These are phyloP conservation scores for Trypanosoma platydactyli DNA, from an alignment of 208 protist species.

Conservation along the genomic window DNA sequence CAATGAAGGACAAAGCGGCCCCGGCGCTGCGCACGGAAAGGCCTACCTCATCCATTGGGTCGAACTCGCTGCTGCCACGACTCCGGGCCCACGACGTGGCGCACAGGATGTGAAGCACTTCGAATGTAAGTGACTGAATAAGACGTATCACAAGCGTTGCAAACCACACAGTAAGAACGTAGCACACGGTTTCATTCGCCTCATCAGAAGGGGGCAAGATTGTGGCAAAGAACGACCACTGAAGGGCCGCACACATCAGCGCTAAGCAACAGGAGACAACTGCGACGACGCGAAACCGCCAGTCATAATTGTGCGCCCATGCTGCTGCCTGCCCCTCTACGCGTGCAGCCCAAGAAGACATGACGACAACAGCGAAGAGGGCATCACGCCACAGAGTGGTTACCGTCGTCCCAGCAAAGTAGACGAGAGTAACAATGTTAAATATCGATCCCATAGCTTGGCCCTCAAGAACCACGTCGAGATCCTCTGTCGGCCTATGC, in stretches of 20 bases:
- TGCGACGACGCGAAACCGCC: conserved; percentile 15
- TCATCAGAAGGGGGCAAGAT: not conserved
- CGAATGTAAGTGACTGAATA: conserved; percentile 11
- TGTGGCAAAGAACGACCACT: conserved; percentile 74
- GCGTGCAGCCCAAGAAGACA: conserved; percentile 32
- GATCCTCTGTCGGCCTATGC: too few species aligned
- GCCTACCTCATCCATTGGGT: conserved; percentile 55
- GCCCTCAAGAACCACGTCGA: not conserved
- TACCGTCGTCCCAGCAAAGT: not conserved
- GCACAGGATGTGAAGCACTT: conserved; percentile 6
- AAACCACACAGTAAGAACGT: conserved; percentile 44
- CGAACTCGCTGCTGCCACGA: conserved; percentile 19
- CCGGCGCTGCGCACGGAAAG: conserved; percentile 35
- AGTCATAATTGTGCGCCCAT: conserved; percentile 30
- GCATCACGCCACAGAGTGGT: conserved; percentile 13
- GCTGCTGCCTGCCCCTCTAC: conserved; percentile 16
- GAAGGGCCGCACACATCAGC: conserved; percentile 29
- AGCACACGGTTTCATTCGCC: conserved; percentile 33
- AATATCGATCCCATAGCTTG: not conserved
- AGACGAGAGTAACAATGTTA: conserved; percentile 7
- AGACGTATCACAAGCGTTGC: conserved; percentile 25
- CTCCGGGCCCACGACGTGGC: not conserved
- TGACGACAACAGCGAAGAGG: conserved; percentile 17
- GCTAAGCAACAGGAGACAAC: conserved; percentile 9
- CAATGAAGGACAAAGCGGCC: conserved; percentile 30